Conservation (phyloP, 345 rosid species). For the Pistacia atlantica region DNA sequence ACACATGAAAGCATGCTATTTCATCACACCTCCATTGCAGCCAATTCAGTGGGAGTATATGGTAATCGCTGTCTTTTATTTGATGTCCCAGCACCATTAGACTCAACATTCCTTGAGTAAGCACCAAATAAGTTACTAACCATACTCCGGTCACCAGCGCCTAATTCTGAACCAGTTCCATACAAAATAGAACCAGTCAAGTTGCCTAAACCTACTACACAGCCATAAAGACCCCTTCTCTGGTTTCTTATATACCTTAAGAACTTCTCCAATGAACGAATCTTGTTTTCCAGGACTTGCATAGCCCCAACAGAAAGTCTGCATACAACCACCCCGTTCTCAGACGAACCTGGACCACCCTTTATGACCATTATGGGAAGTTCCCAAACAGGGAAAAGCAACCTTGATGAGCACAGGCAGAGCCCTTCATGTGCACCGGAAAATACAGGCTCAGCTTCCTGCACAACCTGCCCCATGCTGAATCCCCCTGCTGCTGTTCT, state of each 20-base stretch:
- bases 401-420: slow-evolving; percentile 88
- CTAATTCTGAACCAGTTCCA: slow-evolving; percentile 68
- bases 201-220: slow-evolving; percentile 91
- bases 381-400: slow-evolving; percentile 95
- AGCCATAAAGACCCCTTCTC: slow-evolving; percentile 95
- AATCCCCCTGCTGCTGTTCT: slow-evolving; percentile 90
- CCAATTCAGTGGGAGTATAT: slow-evolving; percentile 86
- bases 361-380: slow-evolving; percentile 76
- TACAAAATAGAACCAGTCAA: slow-evolving; percentile 87
- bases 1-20: slow-evolving; percentile 19
- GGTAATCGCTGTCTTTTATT: slow-evolving; percentile 88
- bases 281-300: slow-evolving; percentile 81
- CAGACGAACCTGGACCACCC: slow-evolving; percentile 47
- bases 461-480: slow-evolving; percentile 99
- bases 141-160: slow-evolving; percentile 71
- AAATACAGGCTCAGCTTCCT: slow-evolving; percentile 92
- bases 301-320: slow-evolving; percentile 82
- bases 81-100: slow-evolving; percentile 63
- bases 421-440: slow-evolving; percentile 97
- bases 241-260: slow-evolving; percentile 87
- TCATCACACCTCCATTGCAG: slow-evolving; percentile 82
- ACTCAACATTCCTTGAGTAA: slow-evolving; percentile 50
- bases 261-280: slow-evolving; percentile 85
- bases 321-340: slow-evolving; percentile 62
- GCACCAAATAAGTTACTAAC: slow-evolving; percentile 78